Percentiles rank a stretch among this genome's conserved stretches.
Evolutionary conservation across 1,284 basidiomycete genomes (phyloP).

Genomic region (Heterobasidion irregulare): DNA sequence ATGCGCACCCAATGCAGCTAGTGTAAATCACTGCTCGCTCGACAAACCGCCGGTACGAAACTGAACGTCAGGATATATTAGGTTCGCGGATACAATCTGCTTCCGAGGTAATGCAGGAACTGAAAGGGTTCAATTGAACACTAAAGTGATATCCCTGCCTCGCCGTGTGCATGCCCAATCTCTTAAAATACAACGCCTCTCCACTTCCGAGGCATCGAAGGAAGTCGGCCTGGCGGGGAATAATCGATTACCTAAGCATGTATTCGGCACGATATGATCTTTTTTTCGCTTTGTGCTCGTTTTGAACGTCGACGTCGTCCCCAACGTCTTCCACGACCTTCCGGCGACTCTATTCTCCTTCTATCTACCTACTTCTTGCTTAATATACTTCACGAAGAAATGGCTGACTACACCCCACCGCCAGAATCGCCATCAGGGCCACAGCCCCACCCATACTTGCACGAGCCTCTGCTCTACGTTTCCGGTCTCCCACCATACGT

Average conservation of each 20-base stretch:
- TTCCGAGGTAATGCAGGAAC: too few relatives aligned
- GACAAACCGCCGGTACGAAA: too few relatives aligned
- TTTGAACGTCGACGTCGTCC: not conserved
- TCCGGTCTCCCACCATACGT: constrained; percentile 63
- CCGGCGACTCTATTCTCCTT: not conserved
- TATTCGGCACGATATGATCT: not conserved
- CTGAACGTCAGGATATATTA: too few relatives aligned
- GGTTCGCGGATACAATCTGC: too few relatives aligned
- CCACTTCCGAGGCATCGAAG: not conserved
- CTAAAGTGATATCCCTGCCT: too few relatives aligned
- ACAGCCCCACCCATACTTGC: constrained; percentile 64
- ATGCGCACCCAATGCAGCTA: too few relatives aligned
- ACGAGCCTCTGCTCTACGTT: constrained; percentile 72
- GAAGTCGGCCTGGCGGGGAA: not conserved
- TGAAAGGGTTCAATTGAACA: too few relatives aligned
- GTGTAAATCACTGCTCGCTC: too few relatives aligned
- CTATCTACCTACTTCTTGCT: not conserved
- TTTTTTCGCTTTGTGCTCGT: not conserved
- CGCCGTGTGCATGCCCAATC: too few relatives aligned
- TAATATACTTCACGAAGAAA: not conserved
- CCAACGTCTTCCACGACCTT: not conserved
- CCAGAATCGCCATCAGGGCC: constrained; percentile 6
- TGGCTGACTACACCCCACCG: not conserved
- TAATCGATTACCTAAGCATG: not conserved
- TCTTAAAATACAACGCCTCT: not conserved